Conservation (phyloP, 2,329 filamentous ascomycete genomes). For the Drechslerella coelobrocha region DNA sequence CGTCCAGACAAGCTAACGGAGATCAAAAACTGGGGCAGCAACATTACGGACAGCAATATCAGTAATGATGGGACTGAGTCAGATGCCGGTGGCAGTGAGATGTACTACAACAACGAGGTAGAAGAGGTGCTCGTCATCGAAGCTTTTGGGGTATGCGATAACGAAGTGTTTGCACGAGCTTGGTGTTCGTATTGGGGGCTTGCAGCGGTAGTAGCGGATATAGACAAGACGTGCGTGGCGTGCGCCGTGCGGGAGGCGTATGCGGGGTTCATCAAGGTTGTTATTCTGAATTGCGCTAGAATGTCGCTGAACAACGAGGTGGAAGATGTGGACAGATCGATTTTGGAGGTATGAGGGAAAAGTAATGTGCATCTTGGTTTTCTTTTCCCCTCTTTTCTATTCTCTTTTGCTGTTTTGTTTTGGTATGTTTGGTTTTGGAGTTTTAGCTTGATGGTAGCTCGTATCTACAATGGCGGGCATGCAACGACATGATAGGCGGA, state of each 20-base stretch:
- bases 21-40: conserved; percentile 70
- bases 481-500: too few relatives aligned
- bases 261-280: conserved; percentile 74
- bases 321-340: conserved; percentile 63
- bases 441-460: background rate
- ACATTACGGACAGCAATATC: conserved; percentile 46
- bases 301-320: conserved; percentile 56
- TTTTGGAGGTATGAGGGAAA: conserved; percentile 58
- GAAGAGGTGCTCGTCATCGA: conserved; percentile 75
- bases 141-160: conserved; percentile 74
- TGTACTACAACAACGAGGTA: conserved; percentile 62
- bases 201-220: conserved; percentile 73
- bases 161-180: conserved; percentile 76
- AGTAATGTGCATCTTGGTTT: too few relatives aligned
- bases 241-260: conserved; percentile 79
- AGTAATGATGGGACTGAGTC: conserved; percentile 45
- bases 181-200: conserved; percentile 80
- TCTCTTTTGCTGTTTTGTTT: background rate
- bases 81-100: conserved; percentile 43
- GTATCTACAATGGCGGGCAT: too few relatives aligned
- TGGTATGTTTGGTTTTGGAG: background rate
- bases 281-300: conserved; percentile 67
- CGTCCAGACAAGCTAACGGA: conserved; percentile 71
- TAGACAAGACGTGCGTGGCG: conserved; percentile 73
- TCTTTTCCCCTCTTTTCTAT: background rate